Evolutionary conservation across 805 yeast genomes (phyloP), one percentile per base, ranked within the genome.

Genomic region (Kodamaea laetipori): DNA sequence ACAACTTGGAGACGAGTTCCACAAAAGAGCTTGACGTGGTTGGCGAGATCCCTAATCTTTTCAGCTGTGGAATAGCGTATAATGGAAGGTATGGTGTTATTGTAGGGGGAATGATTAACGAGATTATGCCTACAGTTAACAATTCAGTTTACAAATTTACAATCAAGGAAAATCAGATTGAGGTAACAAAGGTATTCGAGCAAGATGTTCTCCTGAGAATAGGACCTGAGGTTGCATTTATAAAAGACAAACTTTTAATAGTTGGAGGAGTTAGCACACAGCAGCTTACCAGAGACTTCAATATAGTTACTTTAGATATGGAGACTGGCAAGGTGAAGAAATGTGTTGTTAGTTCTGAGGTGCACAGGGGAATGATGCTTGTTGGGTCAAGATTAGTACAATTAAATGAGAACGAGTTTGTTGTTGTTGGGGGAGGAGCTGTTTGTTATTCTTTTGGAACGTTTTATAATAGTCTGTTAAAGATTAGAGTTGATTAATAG

Each of bases 371-470:
- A 3, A 72, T 73, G 2, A 64, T 82, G 43, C 61, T 82, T 7
- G 72, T 80, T 7, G 90, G 90, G 1, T 76, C 75, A 48, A 76
- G 73, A 26, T 42, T 76, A 17, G 58, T 65, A 9, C 55, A 58
- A 32, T 24, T 25, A 3, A 27, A 59, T 5, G 37, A 52, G 3
- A 37, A 49, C 2, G 49, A 50, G 4, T 63, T 15, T 35, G 61
- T 30, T 9, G 43, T 64, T 3, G 49, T 78, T 33, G 85, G 82
- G 6, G 92, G 95, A 3, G 95, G 95, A 3, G 90, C 86, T 0
- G 88, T 86, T 1, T 86, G 95, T 56, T 86, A 83, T 51, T 84
- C 90, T 0, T 87, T 86, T 64, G 95, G 95, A 0, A 67, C 70
- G 47, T 59, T 54, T 37, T 69, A 66, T 50, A 69, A 59, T 48